Conservation (phyloP, 345 rosid species). For the Luvunga scandens region DNA sequence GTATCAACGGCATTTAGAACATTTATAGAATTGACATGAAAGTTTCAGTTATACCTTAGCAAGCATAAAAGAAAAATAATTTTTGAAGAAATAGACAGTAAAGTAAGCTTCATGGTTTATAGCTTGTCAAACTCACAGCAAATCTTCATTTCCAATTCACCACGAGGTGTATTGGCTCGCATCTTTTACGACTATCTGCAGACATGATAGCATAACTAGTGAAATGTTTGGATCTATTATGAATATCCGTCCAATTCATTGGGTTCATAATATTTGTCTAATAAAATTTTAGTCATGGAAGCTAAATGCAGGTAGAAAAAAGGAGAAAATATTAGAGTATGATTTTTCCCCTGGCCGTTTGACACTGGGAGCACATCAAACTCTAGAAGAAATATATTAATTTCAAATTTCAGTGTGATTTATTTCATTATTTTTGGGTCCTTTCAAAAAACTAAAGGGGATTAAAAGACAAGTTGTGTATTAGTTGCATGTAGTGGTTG, state of each 20-base stretch:
- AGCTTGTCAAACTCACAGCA: conserved; percentile 25
- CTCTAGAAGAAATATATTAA: not conserved
- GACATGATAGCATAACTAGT: not conserved
- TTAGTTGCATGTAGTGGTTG: not conserved
- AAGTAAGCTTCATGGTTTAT: not conserved
- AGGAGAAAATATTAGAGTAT: not conserved
- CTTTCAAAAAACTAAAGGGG: not conserved
- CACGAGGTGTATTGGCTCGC: conserved; percentile 39
- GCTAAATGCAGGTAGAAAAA: not conserved
- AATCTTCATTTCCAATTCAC: conserved; percentile 46
- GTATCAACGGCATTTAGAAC: too few relatives aligned
- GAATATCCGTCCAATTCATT: too few relatives aligned
- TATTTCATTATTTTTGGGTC: not conserved
- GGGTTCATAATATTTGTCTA: not conserved
- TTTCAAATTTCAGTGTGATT: not conserved
- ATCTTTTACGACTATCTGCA: conserved; percentile 31
- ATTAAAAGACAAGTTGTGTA: not conserved
- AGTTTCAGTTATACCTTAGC: not conserved
- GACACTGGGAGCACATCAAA: not conserved
- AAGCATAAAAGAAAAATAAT: not conserved
- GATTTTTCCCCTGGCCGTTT: not conserved
- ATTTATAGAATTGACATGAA: not conserved
- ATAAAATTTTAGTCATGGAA: too few relatives aligned
- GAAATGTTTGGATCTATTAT: not conserved
- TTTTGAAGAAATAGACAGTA: not conserved